Evolutionary conservation across 2,329 filamentous ascomycete genomes (phyloP).

Genomic region (Rutstroemia sp.): DNA sequence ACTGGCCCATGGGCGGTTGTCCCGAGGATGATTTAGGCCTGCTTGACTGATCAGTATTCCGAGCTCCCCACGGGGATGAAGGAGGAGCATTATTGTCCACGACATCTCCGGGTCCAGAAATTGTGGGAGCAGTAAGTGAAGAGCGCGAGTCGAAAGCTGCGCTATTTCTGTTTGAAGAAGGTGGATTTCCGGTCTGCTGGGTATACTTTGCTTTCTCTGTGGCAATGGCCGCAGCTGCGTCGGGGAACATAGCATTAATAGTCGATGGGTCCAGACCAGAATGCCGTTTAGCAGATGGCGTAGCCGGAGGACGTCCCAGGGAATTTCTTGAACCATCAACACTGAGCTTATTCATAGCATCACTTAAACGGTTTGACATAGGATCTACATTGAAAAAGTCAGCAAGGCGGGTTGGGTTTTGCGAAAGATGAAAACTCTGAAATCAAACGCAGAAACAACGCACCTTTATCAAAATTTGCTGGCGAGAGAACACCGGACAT

Average conservation of each 20-base stretch:
- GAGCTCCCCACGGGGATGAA: constrained; percentile 72
- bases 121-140: constrained; percentile 67
- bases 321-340: constrained; percentile 85
- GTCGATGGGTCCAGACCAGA: constrained; percentile 89
- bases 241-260: constrained; percentile 98
- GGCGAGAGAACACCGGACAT: constrained; percentile 95
- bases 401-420: background rate
- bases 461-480: constrained; percentile 94
- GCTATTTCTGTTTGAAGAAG: constrained; percentile 90
- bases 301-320: constrained; percentile 70
- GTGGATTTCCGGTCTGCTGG: constrained; percentile 84
- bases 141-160: constrained; percentile 65
- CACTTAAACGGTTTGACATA: constrained; percentile 91
- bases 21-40: constrained; percentile 74
- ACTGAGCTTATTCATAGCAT: constrained; percentile 93
- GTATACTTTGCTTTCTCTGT: constrained; percentile 98
- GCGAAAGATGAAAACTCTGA: too few relatives aligned
- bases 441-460: constrained; percentile 19
- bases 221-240: constrained; percentile 95
- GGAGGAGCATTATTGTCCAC: constrained; percentile 55
- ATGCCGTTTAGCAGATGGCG: constrained; percentile 77
- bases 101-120: constrained; percentile 60
- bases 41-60: constrained; percentile 41
- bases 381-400: constrained; percentile 54
- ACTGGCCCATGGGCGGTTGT: constrained; percentile 87